phyloP scores from a whole-genome alignment of 148 eudicot genomes.

The Silene conica region DNA sequence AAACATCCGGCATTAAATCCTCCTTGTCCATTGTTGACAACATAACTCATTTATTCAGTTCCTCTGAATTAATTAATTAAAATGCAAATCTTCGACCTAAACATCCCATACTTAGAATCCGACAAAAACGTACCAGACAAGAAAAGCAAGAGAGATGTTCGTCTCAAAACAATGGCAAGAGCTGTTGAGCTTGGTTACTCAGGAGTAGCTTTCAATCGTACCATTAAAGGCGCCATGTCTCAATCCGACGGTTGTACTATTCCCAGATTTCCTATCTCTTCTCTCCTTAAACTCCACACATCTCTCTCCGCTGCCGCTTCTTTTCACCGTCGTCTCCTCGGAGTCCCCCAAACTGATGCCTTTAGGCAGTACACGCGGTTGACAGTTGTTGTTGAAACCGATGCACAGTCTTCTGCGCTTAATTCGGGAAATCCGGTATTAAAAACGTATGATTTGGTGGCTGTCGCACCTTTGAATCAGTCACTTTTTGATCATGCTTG shows the following conservation, averaged over 20 bases:
- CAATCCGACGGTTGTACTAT: constrained; percentile 71
- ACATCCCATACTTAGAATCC: constrained; percentile 69
- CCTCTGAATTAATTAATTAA: no score
- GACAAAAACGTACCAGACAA: constrained; percentile 32
- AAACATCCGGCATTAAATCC: no score
- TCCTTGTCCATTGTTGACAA: no score
- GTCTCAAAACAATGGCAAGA: constrained; percentile 50
- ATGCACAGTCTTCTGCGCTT: constrained; percentile 54
- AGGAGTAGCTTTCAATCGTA: constrained; percentile 73
- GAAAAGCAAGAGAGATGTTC: constrained; percentile 36
- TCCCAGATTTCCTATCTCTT: constrained; percentile 56
- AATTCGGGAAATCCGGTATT: constrained; percentile 73
- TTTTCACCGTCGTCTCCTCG: constrained; percentile 54
- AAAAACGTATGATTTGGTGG: constrained; percentile 74
- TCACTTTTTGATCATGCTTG: constrained; percentile 68
- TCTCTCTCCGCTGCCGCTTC: constrained; percentile 46
- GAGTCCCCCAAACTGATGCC: constrained; percentile 31
- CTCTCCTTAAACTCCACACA: constrained; percentile 37
- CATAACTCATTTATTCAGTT: no score
- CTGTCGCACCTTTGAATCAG: constrained; percentile 77
- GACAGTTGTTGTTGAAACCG: constrained; percentile 54
- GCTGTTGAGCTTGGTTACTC: constrained; percentile 76
- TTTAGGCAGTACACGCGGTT: constrained; percentile 79
- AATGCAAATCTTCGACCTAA: constrained; percentile 80
- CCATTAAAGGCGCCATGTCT: constrained; percentile 67